phyloP scores from a whole-genome alignment of 768 basidiomycete species.

The Baorangia bicolor region DNA sequence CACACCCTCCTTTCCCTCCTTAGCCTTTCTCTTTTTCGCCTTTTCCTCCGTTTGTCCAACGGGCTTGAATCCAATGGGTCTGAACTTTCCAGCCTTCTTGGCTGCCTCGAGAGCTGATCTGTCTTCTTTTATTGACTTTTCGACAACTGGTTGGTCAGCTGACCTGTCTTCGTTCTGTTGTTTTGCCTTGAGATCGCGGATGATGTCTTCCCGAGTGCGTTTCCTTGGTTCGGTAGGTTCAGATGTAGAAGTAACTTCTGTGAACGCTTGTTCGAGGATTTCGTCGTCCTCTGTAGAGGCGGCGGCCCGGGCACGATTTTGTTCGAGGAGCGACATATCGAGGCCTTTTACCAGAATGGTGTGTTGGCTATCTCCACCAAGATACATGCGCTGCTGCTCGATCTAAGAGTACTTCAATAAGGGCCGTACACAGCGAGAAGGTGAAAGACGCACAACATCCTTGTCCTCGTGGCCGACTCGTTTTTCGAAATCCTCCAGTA shows the following conservation, averaged over 20 bases:
- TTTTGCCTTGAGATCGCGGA: conserved; percentile 70
- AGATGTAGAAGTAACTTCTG: conserved; percentile 38
- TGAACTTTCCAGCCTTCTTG: conserved; percentile 46
- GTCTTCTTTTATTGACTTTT: conserved; percentile 17
- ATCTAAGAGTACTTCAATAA: conserved; percentile 43
- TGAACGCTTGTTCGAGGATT: conserved; percentile 73
- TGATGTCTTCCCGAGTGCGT: conserved; percentile 74
- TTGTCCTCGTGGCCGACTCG: conserved; percentile 58
- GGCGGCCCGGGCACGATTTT: conserved; percentile 68
- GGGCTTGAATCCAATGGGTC: conserved; percentile 64
- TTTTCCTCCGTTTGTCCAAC: conserved; percentile 47
- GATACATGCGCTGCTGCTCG: conserved; percentile 70
- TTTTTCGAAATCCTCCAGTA: conserved; percentile 80
- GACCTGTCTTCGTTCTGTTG: conserved; percentile 33
- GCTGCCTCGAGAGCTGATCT: conserved; percentile 35
- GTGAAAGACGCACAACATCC: conserved; percentile 46
- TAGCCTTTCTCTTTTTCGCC: conserved; percentile 43
- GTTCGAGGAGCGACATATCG: conserved; percentile 82
- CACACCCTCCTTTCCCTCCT: conserved; percentile 39
- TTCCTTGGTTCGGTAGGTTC: conserved; percentile 47
- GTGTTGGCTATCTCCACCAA: conserved; percentile 84
- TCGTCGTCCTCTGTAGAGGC: conserved; percentile 73
- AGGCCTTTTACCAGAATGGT: conserved; percentile 88
- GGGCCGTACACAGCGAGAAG: neutral
- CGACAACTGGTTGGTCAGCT: conserved; percentile 8